Percentiles rank a stretch among this genome's conserved stretches.
phyloP scores from a whole-genome alignment of 441 rosid genomes.

The Adansonia madagascariensis region DNA sequence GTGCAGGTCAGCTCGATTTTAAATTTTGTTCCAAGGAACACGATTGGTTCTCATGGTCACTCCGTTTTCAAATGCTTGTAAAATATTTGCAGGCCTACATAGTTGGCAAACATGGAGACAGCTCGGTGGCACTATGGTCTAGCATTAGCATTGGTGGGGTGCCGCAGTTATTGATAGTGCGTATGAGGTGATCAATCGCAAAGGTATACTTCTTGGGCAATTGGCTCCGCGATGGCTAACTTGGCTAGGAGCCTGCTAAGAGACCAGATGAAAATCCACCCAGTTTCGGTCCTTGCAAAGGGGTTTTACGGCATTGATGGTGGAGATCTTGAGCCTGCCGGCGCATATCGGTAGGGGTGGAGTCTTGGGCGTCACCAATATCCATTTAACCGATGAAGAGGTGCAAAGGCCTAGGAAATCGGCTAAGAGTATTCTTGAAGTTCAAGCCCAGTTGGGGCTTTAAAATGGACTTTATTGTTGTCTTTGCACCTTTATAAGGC shows the following conservation, averaged over 20 bases:
- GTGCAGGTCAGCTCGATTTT: conserved; percentile 58
- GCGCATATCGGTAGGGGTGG: conserved; percentile 77
- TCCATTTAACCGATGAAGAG: conserved; percentile 76
- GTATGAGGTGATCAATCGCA: conserved; percentile 77
- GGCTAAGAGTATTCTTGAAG: conserved; percentile 61
- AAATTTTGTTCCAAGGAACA: not conserved
- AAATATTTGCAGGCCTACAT: conserved; percentile 60
- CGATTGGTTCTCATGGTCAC: not conserved
- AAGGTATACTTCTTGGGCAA: conserved; percentile 94
- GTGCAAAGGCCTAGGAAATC: conserved; percentile 55
- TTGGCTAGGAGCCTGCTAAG: conserved; percentile 71
- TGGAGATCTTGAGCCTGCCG: conserved; percentile 83
- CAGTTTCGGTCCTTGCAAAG: conserved; percentile 78
- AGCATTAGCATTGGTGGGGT: conserved; percentile 91
- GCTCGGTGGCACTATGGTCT: conserved; percentile 92
- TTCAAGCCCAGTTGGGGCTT: conserved; percentile 67
- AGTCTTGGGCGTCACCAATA: conserved; percentile 72
- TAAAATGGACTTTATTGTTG: not conserved
- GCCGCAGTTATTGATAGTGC: conserved; percentile 72
- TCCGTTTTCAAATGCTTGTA: not conserved
- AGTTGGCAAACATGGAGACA: conserved; percentile 92
- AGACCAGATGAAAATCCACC: conserved; percentile 86
- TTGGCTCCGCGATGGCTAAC: conserved; percentile 83
- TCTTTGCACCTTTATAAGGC: no score
- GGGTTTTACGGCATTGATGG: conserved; percentile 76